Percentiles rank a stretch among this genome's conserved stretches.
phyloP scores from a whole-genome alignment of 2,329 filamentous ascomycete genomes.

The Penicillium expansum region DNA sequence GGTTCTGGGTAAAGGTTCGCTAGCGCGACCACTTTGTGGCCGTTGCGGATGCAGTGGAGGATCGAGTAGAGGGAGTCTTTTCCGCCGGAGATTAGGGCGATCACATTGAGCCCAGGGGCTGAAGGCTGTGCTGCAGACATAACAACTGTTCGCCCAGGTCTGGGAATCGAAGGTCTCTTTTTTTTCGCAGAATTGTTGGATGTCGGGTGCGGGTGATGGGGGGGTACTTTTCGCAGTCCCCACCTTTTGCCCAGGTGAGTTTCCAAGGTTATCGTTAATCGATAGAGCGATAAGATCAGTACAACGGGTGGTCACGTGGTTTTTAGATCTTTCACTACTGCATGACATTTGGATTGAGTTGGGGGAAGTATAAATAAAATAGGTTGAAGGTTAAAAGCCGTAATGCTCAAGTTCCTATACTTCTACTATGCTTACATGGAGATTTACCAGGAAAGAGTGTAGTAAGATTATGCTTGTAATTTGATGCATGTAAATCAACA shows the following conservation, averaged over 20 bases:
- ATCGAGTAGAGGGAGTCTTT: slow-evolving; percentile 96
- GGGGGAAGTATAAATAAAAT: background rate
- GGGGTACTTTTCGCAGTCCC: slow-evolving; percentile 8
- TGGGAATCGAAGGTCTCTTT: background rate
- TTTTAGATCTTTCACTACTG: background rate
- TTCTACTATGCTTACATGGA: background rate
- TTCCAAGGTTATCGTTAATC: slow-evolving; percentile 3
- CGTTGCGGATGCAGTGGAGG: slow-evolving; percentile 82
- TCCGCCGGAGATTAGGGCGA: slow-evolving; percentile 90
- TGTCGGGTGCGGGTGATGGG: slow-evolving; percentile 5
- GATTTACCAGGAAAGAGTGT: background rate
- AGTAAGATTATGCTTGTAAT: slow-evolving; percentile 20
- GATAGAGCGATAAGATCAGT: slow-evolving; percentile 2
- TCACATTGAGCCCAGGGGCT: slow-evolving; percentile 60
- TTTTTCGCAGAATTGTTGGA: slow-evolving; percentile 5
- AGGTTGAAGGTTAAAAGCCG: background rate
- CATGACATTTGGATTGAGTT: background rate
- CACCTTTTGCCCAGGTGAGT: slow-evolving; percentile 5
- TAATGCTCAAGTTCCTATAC: background rate
- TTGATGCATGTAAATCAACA: slow-evolving; percentile 20
- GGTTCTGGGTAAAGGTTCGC: slow-evolving; percentile 75
- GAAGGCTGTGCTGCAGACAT: slow-evolving; percentile 34
- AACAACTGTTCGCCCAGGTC: background rate
- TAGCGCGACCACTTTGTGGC: slow-evolving; percentile 79
- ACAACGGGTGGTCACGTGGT: too few species aligned